These are phyloP conservation scores for Fusarium hostae DNA, from an alignment of 2,329 filamentous ascomycete species.

Conservation along the genomic window DNA sequence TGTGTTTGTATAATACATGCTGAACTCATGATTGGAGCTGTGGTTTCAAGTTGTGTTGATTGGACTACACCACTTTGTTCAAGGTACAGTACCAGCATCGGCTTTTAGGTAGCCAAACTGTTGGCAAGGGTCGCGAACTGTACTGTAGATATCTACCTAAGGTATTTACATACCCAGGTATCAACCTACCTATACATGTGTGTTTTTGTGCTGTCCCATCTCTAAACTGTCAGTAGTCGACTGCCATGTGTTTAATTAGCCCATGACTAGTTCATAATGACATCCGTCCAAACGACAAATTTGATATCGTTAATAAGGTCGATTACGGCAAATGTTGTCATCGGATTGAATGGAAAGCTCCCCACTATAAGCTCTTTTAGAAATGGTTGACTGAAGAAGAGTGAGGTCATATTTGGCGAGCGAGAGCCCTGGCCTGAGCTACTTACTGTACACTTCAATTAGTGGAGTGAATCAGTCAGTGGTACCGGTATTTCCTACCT, in stretches of 20 bases:
- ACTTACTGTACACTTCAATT: neutral
- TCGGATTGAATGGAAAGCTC: neutral
- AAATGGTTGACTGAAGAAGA: neutral
- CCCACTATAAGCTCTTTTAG: neutral
- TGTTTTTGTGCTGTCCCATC: neutral
- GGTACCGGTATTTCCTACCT: neutral
- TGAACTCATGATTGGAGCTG: neutral
- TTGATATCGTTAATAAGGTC: neutral
- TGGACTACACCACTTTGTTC: neutral
- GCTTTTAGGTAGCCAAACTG: neutral
- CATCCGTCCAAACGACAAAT: neutral
- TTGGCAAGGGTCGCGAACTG: neutral
- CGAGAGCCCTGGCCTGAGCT: neutral
- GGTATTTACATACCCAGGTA: too few species aligned
- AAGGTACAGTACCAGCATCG: neutral
- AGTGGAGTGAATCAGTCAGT: constrained; percentile 6
- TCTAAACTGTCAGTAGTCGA: neutral
- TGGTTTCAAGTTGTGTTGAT: neutral
- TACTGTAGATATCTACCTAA: too few species aligned
- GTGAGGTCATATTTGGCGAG: constrained; percentile 9
- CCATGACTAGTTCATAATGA: constrained; percentile 1
- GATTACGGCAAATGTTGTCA: neutral
- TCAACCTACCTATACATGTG: neutral
- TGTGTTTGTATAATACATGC: neutral
- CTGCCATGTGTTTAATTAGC: neutral